Evolutionary conservation across 2,329 filamentous ascomycete genomes (phyloP).

Genomic region (Fonsecaea erecta): DNA sequence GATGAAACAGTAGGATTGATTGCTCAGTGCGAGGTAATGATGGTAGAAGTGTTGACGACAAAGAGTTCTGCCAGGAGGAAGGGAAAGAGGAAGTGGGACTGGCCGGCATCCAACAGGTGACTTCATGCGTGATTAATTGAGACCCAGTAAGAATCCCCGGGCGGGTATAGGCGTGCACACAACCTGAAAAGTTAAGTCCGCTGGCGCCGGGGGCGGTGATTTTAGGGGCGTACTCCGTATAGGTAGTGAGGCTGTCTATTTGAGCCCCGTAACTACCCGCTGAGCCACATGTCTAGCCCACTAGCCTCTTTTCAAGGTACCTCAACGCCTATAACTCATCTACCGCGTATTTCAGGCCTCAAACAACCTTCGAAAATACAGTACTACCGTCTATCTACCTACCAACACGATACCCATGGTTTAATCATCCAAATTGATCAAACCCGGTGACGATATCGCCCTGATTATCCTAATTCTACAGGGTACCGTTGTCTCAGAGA

Average conservation of each 20-base stretch:
- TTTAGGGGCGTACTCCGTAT: neutral
- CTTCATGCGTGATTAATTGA: neutral
- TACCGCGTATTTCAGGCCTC: neutral
- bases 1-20: neutral
- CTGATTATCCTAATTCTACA: slow-evolving; percentile 3
- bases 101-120: too few relatives aligned
- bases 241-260: neutral
- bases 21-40: neutral
- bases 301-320: neutral
- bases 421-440: neutral
- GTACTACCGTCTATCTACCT: neutral
- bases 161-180: neutral
- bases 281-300: neutral
- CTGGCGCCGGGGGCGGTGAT: neutral
- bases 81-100: too few relatives aligned
- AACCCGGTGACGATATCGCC: neutral
- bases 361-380: neutral
- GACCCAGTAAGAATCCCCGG: neutral
- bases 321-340: neutral
- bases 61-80: too few relatives aligned
- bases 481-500: slow-evolving; percentile 2
- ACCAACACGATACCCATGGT: neutral
- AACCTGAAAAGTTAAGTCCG: neutral
- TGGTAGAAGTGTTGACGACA: neutral
- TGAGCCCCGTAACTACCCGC: neutral